Evolutionary conservation across 1,284 basidiomycete genomes (phyloP).

Genomic region (Fistulina hepatica): DNA sequence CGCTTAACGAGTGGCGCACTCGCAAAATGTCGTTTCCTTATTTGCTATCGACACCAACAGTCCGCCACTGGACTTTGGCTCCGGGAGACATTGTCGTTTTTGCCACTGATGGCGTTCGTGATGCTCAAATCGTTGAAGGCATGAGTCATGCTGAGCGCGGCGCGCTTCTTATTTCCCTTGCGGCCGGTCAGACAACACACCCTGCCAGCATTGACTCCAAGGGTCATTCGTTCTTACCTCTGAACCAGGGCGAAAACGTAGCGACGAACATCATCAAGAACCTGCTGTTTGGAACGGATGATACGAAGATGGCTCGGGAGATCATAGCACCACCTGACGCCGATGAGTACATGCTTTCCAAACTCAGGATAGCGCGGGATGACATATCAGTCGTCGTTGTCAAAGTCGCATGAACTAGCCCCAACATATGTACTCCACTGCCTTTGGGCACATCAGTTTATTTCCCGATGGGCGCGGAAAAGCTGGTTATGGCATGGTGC

Average conservation of each 20-base stretch:
- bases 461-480: constrained; percentile 12
- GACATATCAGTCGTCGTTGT: not conserved
- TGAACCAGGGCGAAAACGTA: constrained; percentile 4
- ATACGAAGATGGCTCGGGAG: constrained; percentile 1
- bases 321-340: too few species aligned
- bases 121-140: not conserved
- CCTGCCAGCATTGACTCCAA: too few species aligned
- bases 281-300: constrained; percentile 9
- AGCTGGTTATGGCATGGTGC: constrained; percentile 8
- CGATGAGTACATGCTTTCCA: too few species aligned
- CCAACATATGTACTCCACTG: too few species aligned
- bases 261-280: constrained; percentile 8
- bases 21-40: constrained; percentile 4
- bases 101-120: constrained; percentile 9
- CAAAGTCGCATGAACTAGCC: too few species aligned
- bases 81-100: constrained; percentile 7
- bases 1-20: constrained; percentile 1
- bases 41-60: constrained; percentile 4
- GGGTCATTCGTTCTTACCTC: constrained; percentile 6
- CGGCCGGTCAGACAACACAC: not conserved
- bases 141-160: constrained; percentile 1
- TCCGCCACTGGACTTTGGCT: constrained; percentile 1
- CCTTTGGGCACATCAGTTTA: too few species aligned
- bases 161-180: constrained; percentile 2
- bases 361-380: too few species aligned